phyloP scores from a whole-genome alignment of 371 early-diverging fungal genomes.

The Umbelopsis sp. region DNA sequence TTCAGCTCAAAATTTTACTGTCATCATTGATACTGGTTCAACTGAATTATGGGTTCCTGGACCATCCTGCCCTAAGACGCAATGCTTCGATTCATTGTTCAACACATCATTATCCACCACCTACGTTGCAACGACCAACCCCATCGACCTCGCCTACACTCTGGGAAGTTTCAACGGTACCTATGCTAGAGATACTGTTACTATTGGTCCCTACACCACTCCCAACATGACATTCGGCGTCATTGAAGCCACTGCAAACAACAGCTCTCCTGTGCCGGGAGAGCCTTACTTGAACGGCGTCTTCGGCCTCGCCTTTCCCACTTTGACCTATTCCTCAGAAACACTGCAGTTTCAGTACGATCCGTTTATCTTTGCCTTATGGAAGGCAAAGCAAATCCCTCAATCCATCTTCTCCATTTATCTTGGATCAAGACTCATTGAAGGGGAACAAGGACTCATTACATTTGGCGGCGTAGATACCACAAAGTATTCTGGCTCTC shows the following conservation, averaged over 20 bases:
- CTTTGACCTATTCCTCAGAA: conserved; percentile 21
- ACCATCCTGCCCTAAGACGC: conserved; percentile 29
- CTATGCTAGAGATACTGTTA: conserved; percentile 36
- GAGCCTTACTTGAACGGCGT: conserved; percentile 38
- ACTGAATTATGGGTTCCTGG: conserved; percentile 46
- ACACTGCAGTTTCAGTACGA: conserved; percentile 22
- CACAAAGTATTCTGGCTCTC: conserved; percentile 44
- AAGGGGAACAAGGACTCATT: conserved; percentile 47
- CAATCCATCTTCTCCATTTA: conserved; percentile 44
- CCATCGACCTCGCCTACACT: conserved; percentile 38
- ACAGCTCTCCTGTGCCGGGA: conserved; percentile 16
- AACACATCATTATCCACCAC: conserved; percentile 31
- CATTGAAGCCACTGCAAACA: conserved; percentile 23
- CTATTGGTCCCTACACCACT: conserved; percentile 27
- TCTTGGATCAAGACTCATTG: conserved; percentile 27
- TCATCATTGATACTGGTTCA: conserved; percentile 88
- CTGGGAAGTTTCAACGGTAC: conserved; percentile 43
- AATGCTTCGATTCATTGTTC: conserved; percentile 36
- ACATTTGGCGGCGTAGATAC: conserved; percentile 61
- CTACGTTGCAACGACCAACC: conserved; percentile 24
- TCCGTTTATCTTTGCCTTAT: conserved; percentile 35
- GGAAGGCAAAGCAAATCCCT: conserved; percentile 29
- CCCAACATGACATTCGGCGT: conserved; percentile 37
- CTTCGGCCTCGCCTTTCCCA: conserved; percentile 40
- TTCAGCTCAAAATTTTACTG: conserved; percentile 80